These are phyloP conservation scores for Brassica rapa DNA, from an alignment of 345 rosid genomes.

Conservation along the genomic window DNA sequence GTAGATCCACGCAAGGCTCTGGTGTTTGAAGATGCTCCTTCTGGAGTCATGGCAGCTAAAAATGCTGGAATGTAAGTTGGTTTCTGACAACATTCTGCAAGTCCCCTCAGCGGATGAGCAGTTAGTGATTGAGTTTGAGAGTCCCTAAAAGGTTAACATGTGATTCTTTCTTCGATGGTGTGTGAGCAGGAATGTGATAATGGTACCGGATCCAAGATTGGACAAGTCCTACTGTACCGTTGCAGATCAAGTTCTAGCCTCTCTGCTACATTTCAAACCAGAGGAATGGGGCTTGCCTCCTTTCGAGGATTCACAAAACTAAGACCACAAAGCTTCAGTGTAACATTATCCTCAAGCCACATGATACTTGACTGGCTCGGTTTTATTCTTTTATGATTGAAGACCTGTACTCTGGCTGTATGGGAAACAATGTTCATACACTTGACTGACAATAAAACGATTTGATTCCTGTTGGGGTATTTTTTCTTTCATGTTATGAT, in stretches of 20 bases:
- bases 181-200: constrained; percentile 64
- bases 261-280: constrained; percentile 75
- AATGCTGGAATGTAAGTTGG: constrained; percentile 88
- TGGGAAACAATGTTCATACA: neutral
- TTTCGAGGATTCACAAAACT: constrained; percentile 45
- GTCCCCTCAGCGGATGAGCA: neutral
- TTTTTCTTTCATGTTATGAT: neutral
- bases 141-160: neutral
- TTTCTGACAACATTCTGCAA: constrained; percentile 16
- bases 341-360: constrained; percentile 26
- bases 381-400: constrained; percentile 4
- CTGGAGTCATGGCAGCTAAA: constrained; percentile 88
- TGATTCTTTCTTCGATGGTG: neutral
- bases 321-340: constrained; percentile 29
- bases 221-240: constrained; percentile 59
- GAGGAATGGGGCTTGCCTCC: constrained; percentile 76
- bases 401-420: neutral
- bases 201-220: constrained; percentile 94
- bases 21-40: constrained; percentile 96
- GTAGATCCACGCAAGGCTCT: constrained; percentile 56
- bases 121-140: neutral
- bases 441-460: neutral
- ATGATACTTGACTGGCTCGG: constrained; percentile 6
- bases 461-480: neutral
- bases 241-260: constrained; percentile 78